Evolutionary conservation across 2,329 filamentous ascomycete genomes (phyloP), one percentile per base, ranked within the genome.

Genomic region (Rhinocladiella similis): DNA sequence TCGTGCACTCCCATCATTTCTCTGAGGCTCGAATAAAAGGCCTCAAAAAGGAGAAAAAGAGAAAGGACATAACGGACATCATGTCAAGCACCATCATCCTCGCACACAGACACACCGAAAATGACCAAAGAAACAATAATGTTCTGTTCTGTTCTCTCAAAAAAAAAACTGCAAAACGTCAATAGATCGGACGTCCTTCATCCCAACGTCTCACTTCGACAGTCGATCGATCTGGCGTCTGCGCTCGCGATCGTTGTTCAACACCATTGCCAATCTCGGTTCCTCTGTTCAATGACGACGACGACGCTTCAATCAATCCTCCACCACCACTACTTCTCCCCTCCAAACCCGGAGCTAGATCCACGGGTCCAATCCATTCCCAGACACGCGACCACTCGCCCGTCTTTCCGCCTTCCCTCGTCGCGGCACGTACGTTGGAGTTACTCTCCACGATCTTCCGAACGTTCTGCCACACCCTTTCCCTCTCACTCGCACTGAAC

Each of bases 371-470:
- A 63, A 86, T 82, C 85, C 85, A 88, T 66, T 87, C 85, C 85
- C 85, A 88, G 53, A 84, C 81, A 47, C 83, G 78, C 47, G 83
- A 80, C 49, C 86, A 81, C 72, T 81, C 70, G 63, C 81, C 75
- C 27, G 73, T 76, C 73, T 79, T 77, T 36, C 70, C 75, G 64
- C 73, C 73, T 68, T 84, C 83, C 73, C 81, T 88, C 76, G 77
- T 91, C 75, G 81, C 92, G 73, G 74, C 90, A 41, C 94, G 83
- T 14, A 99, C 88, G 68, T 99, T 99, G 58, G 90, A 89, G 71
- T 99, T 99, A 72, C 87, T 86, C 73, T 99, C 94, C 1, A 99
- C 92, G 50, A 97, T 88, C 50, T 80, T 83, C 64, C 85, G 83
- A 18, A 99, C 94, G 48, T 85, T 84, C 62, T 85, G 82, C 94